Evolutionary conservation across 108 stramenopile species (phyloP).

Genomic region (Cyclostephanos tholiformis): DNA sequence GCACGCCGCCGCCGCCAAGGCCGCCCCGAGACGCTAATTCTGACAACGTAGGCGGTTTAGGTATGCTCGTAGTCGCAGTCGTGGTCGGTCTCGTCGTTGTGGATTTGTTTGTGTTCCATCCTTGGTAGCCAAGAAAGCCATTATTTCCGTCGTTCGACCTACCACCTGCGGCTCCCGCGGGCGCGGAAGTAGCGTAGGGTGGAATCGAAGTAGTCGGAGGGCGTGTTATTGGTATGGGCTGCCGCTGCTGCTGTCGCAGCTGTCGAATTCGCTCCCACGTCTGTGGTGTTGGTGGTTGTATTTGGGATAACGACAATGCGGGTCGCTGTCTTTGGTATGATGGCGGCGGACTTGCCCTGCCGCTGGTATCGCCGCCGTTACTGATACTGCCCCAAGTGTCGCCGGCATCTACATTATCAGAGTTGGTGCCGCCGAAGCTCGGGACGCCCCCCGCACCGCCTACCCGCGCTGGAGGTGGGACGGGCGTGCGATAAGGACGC

Average conservation of each 20-base stretch:
- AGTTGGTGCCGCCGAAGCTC: not conserved
- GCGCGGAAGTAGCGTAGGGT: no score
- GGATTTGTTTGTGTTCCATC: not conserved
- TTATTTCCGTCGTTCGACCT: not conserved
- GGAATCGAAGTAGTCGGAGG: no score
- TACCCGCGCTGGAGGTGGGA: not conserved
- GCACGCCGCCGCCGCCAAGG: not conserved
- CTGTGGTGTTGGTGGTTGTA: not conserved
- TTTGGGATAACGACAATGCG: not conserved
- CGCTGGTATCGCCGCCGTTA: not conserved
- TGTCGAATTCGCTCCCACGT: not conserved
- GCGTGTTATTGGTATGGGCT: not conserved
- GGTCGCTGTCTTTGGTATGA: not conserved
- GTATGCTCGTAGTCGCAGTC: not conserved
- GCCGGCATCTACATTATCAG: not conserved
- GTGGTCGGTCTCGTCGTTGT: not conserved
- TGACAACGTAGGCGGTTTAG: not conserved
- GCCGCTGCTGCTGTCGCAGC: slow-evolving; percentile 6
- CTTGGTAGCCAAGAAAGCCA: not conserved
- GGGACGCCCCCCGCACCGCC: not conserved
- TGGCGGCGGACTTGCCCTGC: not conserved
- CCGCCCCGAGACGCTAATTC: slow-evolving; percentile 2
- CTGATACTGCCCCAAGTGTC: not conserved
- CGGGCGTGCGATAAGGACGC: not conserved
- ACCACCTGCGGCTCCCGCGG: no score